A percentile compares a stretch with the other conserved stretches of the same genome.
These are phyloP conservation scores for Rhodotorula sp. DNA, from an alignment of 1,284 basidiomycete species.

Conservation along the genomic window DNA sequence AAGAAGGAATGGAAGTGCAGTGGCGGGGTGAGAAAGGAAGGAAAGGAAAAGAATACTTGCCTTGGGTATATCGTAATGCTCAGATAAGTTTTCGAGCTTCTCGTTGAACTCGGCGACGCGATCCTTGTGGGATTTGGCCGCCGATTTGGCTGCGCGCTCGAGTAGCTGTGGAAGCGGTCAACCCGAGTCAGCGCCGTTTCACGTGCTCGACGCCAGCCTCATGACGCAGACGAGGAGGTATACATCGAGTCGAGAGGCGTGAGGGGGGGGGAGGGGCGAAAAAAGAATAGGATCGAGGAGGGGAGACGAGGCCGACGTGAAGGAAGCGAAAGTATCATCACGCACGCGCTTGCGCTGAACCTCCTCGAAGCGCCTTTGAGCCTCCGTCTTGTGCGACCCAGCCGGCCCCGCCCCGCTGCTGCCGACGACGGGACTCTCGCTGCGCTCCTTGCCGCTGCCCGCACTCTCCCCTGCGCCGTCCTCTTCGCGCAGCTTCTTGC, in stretches of 20 bases:
- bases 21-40: slow-evolving; percentile 46
- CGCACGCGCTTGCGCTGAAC: slow-evolving; percentile 77
- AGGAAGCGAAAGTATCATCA: slow-evolving; percentile 30
- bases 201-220: too few relatives aligned
- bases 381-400: slow-evolving; percentile 67
- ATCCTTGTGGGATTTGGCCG: slow-evolving; percentile 89
- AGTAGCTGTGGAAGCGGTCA: slow-evolving; percentile 55
- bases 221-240: too few relatives aligned
- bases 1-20: neutral
- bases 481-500: slow-evolving; percentile 59
- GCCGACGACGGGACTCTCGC: slow-evolving; percentile 16
- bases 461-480: slow-evolving; percentile 39
- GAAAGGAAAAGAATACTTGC: too few relatives aligned
- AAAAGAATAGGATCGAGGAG: neutral
- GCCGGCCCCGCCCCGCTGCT: slow-evolving; percentile 49
- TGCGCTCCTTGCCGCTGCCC: slow-evolving; percentile 9
- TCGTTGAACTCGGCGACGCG: slow-evolving; percentile 88
- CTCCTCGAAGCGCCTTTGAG: slow-evolving; percentile 86
- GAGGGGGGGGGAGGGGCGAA: too few relatives aligned
- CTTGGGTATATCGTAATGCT: slow-evolving; percentile 93
- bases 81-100: slow-evolving; percentile 82
- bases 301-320: neutral
- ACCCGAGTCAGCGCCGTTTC: neutral
- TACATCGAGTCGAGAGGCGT: too few relatives aligned
- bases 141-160: slow-evolving; percentile 76